These are phyloP conservation scores for Aspergillus ustus DNA, from an alignment of 2,329 filamentous ascomycete species.

Conservation along the genomic window DNA sequence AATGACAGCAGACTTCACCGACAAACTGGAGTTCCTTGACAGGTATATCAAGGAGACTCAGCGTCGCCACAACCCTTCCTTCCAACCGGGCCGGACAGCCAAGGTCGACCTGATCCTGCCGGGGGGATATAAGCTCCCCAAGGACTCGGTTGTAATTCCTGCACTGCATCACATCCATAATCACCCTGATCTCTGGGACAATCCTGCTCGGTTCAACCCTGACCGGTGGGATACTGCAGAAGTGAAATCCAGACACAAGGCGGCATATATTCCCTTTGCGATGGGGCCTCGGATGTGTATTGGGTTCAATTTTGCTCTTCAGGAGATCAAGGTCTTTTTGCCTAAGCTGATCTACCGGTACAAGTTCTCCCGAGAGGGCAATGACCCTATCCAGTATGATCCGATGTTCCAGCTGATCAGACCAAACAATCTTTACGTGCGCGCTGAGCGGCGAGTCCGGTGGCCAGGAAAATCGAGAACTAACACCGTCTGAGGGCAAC, in stretches of 20 bases:
- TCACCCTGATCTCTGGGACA: constrained; percentile 62
- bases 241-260: constrained; percentile 58
- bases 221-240: constrained; percentile 63
- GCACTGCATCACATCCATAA: constrained; percentile 53
- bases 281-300: constrained; percentile 63
- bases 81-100: constrained; percentile 63
- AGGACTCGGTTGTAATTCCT: constrained; percentile 58
- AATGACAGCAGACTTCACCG: constrained; percentile 54
- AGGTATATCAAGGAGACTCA: constrained; percentile 63
- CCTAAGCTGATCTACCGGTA: constrained; percentile 65
- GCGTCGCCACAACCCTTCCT: constrained; percentile 64
- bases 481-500: not conserved
- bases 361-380: constrained; percentile 57
- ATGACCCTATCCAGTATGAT: constrained; percentile 52
- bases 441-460: constrained; percentile 26
- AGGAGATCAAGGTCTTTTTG: constrained; percentile 62
- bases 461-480: constrained; percentile 25
- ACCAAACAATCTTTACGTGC: constrained; percentile 32
- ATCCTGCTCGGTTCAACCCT: constrained; percentile 62
- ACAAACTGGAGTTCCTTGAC: constrained; percentile 51
- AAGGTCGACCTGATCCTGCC: constrained; percentile 62
- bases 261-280: constrained; percentile 64
- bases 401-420: constrained; percentile 38
- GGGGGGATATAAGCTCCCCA: constrained; percentile 61
- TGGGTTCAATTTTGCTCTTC: constrained; percentile 67